Conservation (phyloP, 2,329 filamentous ascomycete genomes). For the Trichoderma sp. region DNA sequence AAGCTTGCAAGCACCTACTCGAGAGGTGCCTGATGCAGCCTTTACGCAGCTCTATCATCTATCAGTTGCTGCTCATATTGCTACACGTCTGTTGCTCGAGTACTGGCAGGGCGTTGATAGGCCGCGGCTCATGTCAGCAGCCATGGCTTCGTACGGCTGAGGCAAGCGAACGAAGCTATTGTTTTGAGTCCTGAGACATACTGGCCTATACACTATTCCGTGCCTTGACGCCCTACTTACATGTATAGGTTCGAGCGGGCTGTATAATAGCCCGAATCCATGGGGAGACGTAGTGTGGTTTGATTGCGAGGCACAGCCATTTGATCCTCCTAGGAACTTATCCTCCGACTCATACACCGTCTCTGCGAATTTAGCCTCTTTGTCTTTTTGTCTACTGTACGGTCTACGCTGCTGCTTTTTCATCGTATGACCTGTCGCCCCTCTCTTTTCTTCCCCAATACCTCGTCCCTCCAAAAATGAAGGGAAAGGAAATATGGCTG, state of each 20-base stretch:
- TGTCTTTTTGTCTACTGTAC: not conserved
- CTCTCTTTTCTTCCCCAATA: not conserved
- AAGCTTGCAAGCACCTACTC: not conserved
- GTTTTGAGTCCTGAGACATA: not conserved
- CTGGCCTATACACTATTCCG: not conserved
- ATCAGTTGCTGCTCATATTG: constrained; percentile 8
- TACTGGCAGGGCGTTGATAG: constrained; percentile 3
- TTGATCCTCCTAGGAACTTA: constrained; percentile 6
- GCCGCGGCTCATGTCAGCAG: not conserved
- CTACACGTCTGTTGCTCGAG: not conserved
- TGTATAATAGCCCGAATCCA: constrained; percentile 13
- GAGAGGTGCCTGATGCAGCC: constrained; percentile 4
- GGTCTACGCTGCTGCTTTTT: not conserved
- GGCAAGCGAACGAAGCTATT: not conserved
- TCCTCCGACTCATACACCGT: constrained; percentile 1
- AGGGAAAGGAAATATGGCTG: not conserved
- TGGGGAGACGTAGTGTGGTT: not conserved
- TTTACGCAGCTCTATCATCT: constrained; percentile 4
- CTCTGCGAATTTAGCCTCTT: not conserved
- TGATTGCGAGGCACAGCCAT: not conserved
- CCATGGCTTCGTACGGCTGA: not conserved
- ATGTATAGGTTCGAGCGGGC: constrained; percentile 8
- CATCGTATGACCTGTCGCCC: constrained; percentile 3
- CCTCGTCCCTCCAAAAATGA: not conserved
- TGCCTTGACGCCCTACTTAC: constrained; percentile 14